Evolutionary conservation across 73 alveolate genomes (phyloP).

Genomic region (Stentor coeruleus): DNA sequence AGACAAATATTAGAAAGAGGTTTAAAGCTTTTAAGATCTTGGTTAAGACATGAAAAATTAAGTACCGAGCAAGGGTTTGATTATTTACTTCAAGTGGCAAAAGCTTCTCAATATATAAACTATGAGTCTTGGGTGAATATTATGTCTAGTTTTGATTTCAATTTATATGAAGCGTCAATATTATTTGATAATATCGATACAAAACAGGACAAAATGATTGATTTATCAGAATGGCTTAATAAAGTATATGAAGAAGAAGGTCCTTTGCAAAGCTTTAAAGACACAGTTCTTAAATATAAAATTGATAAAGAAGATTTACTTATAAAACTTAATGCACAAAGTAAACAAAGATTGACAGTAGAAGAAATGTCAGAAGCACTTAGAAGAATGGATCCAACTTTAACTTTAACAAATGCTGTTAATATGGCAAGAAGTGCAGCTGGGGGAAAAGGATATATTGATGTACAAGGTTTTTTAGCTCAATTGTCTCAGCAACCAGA

Average conservation of each 20-base stretch:
- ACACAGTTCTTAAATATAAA: background rate
- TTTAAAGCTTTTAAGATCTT: background rate
- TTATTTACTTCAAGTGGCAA: background rate
- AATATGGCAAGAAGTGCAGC: constrained; percentile 21
- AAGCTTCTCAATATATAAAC: background rate
- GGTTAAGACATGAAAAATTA: constrained; percentile 6
- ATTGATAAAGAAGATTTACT: background rate
- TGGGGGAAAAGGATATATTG: background rate
- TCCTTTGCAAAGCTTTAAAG: background rate
- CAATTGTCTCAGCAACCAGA: constrained; percentile 25
- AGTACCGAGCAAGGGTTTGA: constrained; percentile 21
- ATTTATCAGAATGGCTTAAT: constrained; percentile 17
- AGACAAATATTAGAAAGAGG: background rate
- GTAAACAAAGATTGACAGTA: background rate
- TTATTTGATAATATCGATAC: background rate
- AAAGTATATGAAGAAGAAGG: background rate
- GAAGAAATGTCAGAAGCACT: constrained; percentile 3
- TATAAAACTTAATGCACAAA: background rate
- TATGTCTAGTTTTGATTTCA: background rate
- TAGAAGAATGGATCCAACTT: constrained; percentile 25
- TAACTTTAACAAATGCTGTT: constrained; percentile 1
- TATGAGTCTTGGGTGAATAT: background rate
- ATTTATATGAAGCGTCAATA: background rate
- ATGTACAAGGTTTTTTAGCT: background rate
- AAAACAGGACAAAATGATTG: constrained; percentile 5